Evolutionary conservation across 1,139 yeast genomes (phyloP).

Genomic region (Pichia sp.): DNA sequence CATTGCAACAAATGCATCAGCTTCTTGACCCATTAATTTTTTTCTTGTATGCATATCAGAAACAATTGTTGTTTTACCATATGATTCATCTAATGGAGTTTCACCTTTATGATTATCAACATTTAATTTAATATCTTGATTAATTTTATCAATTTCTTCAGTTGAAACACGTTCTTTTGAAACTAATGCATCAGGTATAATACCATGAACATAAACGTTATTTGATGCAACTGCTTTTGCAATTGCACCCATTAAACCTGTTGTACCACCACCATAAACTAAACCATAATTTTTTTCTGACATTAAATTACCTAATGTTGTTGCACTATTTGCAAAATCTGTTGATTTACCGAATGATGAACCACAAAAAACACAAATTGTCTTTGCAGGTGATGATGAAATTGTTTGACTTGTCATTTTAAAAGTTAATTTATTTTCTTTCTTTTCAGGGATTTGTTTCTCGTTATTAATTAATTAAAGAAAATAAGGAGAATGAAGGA

Average conservation of each 20-base stretch:
- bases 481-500: background rate
- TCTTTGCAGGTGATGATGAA: conserved; percentile 32
- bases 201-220: conserved; percentile 78
- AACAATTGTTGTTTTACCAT: conserved; percentile 77
- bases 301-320: conserved; percentile 50
- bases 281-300: conserved; percentile 64
- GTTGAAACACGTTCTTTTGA: conserved; percentile 58
- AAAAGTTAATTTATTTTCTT: background rate
- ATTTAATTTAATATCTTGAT: conserved; percentile 40
- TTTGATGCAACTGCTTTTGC: conserved; percentile 64
- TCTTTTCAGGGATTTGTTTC: background rate
- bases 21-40: conserved; percentile 77
- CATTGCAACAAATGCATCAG: conserved; percentile 82
- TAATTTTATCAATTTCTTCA: conserved; percentile 40
- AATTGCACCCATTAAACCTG: conserved; percentile 80
- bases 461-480: background rate
- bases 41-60: conserved; percentile 89
- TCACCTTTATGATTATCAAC: conserved; percentile 51
- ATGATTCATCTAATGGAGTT: conserved; percentile 55
- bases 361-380: conserved; percentile 82
- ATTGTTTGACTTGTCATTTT: background rate
- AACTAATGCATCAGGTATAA: conserved; percentile 79
- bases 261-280: conserved; percentile 89
- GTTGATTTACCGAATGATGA: conserved; percentile 64
- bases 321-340: conserved; percentile 48